These are phyloP conservation scores for Saraca asoca DNA, from an alignment of 331 rosid genomes.

Conservation along the genomic window DNA sequence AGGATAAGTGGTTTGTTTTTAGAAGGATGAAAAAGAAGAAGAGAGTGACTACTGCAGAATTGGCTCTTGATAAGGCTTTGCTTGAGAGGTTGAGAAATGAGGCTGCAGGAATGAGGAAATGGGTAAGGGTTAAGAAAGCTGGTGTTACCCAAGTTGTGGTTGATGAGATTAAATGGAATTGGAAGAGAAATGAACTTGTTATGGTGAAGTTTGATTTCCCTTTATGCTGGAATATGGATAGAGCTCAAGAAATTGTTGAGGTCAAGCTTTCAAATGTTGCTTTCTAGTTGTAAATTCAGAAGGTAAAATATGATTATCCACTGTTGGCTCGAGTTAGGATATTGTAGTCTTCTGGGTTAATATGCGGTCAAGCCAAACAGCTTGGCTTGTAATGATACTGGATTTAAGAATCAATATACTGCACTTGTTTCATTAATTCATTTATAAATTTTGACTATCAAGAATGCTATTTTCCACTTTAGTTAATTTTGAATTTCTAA, in stretches of 20 bases:
- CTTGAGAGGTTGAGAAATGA: constrained; percentile 50
- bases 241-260: constrained; percentile 61
- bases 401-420: neutral
- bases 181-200: constrained; percentile 54
- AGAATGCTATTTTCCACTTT: neutral
- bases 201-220: constrained; percentile 56
- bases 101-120: constrained; percentile 46
- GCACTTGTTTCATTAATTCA: neutral
- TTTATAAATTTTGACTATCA: neutral
- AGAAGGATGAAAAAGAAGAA: constrained; percentile 44
- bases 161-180: constrained; percentile 35
- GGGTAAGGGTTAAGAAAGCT: constrained; percentile 60
- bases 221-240: constrained; percentile 54
- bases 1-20: constrained; percentile 39
- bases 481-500: neutral
- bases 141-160: constrained; percentile 52
- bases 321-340: neutral
- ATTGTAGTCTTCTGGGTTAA: neutral
- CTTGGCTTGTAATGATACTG: neutral
- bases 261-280: constrained; percentile 21
- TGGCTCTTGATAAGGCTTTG: constrained; percentile 46
- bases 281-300: neutral
- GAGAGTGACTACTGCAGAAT: constrained; percentile 36
- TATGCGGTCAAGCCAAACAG: neutral
- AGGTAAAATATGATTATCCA: neutral